Evolutionary conservation across 306 rosid genomes (phyloP).

Genomic region (Cyclanthera cordifolia): DNA sequence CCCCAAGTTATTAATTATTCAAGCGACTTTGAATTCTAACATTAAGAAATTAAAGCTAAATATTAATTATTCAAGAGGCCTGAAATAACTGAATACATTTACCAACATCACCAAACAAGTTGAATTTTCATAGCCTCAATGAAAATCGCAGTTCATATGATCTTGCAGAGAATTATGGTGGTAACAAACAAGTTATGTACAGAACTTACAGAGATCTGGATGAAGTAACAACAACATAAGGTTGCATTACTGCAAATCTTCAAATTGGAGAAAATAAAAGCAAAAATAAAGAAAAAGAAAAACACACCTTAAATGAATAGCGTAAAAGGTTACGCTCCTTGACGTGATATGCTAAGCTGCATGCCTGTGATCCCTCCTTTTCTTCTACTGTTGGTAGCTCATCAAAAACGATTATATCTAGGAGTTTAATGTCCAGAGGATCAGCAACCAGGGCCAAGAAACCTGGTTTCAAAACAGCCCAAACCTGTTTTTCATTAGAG

Average conservation of each 20-base stretch:
- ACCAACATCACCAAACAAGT: neutral
- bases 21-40: neutral
- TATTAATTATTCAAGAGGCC: neutral
- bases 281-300: neutral
- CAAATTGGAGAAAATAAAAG: neutral
- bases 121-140: neutral
- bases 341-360: conserved; percentile 29
- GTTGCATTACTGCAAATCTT: neutral
- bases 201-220: neutral
- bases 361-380: conserved; percentile 13
- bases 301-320: conserved; percentile 26
- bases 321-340: conserved; percentile 32
- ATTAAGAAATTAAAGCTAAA: neutral
- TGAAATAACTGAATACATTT: neutral
- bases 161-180: neutral
- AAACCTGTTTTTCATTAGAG: conserved; percentile 26
- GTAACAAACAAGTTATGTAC: neutral
- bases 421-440: conserved; percentile 30
- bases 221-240: neutral
- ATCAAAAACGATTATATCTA: conserved; percentile 32
- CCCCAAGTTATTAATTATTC: neutral
- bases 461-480: conserved; percentile 47
- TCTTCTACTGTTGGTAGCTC: conserved; percentile 20
- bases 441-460: conserved; percentile 38
- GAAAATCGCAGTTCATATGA: neutral